Evolutionary conservation across 2,329 filamentous ascomycete species (phyloP), one percentile per base, ranked within the genome.

Genomic region (Bimuria novae-zelandiae): DNA sequence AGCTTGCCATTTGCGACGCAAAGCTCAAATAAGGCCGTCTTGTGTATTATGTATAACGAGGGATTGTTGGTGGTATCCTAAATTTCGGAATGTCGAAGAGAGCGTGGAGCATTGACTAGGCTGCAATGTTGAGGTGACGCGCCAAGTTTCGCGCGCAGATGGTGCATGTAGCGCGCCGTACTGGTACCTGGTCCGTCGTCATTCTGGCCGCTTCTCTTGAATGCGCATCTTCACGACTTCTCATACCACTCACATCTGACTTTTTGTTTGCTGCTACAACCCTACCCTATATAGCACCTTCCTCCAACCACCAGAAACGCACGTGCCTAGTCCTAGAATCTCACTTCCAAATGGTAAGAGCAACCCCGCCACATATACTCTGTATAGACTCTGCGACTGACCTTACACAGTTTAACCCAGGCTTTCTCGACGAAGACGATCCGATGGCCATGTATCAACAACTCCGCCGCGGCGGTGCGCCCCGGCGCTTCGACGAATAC

Each of bases 401-500:
- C 29, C 8, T 17, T 27, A 52, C 35, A 49, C 59, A 75, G 72
- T 75, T 75, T 65, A 71, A 77, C 60, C 65, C 74, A 54, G 74
- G 74, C 53, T 83, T 77, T 69, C 82, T 79, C 74, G 76, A 77
- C 58, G 74, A 80, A 51, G 79, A 83, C 63, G 82, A 80, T 51
- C 76, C 76, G 40, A 79, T 81, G 73, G 72, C 79, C 52, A 79
- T 84, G 68, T 80, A 84, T 56, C 79, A 82, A 56, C 74, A 77
- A 12, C 70, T 83, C 54, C 78, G 78, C 30, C 79, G 77, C 57
- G 77, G 75, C 45, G 74, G 77, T 25, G 72, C 73, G 67, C 80
- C 76, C 63, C 89, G 91, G 65, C 90, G 92, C 55, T 99, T 99
- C 79, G 93, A 99, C 75, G 94, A 99, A 76, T 97, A 96, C 79